Percentiles rank a stretch among this genome's conserved stretches.
phyloP scores from a whole-genome alignment of 2,329 filamentous ascomycete genomes.

The Fusarium multiceps region DNA sequence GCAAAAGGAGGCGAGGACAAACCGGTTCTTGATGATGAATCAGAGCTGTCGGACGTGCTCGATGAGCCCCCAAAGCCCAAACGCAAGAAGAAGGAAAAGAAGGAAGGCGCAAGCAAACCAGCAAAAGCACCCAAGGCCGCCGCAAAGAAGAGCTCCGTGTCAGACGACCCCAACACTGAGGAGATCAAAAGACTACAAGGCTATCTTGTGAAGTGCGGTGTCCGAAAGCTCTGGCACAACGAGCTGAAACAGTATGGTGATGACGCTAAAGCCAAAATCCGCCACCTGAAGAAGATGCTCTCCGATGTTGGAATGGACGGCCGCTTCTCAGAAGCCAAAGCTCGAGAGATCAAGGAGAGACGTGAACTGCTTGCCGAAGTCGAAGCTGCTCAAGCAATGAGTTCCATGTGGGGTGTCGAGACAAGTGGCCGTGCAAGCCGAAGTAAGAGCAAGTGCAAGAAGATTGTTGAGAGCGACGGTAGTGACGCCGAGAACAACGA shows the following conservation, averaged over 20 bases:
- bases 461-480: slow-evolving; percentile 50
- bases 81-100: slow-evolving; percentile 63
- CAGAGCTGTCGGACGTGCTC: slow-evolving; percentile 67
- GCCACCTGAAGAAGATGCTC: slow-evolving; percentile 82
- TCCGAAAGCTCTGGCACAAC: slow-evolving; percentile 90
- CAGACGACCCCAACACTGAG: slow-evolving; percentile 71
- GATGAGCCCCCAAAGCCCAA: slow-evolving; percentile 75
- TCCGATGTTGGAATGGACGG: slow-evolving; percentile 87
- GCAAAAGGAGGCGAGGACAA: slow-evolving; percentile 38
- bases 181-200: slow-evolving; percentile 91
- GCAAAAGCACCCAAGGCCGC: slow-evolving; percentile 45
- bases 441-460: slow-evolving; percentile 49
- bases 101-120: slow-evolving; percentile 44
- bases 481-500: slow-evolving; percentile 42
- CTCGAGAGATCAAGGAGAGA: slow-evolving; percentile 85
- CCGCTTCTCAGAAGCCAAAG: slow-evolving; percentile 85
- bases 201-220: slow-evolving; percentile 88
- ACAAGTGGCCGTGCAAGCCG: slow-evolving; percentile 56
- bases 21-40: slow-evolving; percentile 49
- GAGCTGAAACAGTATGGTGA: slow-evolving; percentile 81
- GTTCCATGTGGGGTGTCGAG: slow-evolving; percentile 77
- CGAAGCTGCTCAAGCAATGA: slow-evolving; percentile 85
- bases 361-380: slow-evolving; percentile 87
- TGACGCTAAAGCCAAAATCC: slow-evolving; percentile 81
- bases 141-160: slow-evolving; percentile 47